phyloP scores from a whole-genome alignment of 495 filamentous ascomycete species.

The Trichocladium antarcticum region DNA sequence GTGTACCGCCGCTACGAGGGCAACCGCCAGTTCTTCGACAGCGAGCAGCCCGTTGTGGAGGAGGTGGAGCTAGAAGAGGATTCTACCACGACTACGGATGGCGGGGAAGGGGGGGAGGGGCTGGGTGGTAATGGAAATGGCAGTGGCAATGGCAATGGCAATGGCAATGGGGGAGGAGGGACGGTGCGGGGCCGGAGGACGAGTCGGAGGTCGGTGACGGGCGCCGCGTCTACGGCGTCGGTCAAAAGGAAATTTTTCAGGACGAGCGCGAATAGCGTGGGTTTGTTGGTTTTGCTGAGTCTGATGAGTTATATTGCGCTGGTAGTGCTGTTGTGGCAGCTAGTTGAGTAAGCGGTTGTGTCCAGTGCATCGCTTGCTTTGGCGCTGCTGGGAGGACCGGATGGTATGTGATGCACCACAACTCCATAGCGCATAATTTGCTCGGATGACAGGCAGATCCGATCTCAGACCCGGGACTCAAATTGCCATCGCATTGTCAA shows the following conservation, averaged over 20 bases:
- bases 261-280: slow-evolving; percentile 73
- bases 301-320: slow-evolving; percentile 71
- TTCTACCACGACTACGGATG: too few species aligned
- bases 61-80: neutral
- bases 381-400: too few species aligned
- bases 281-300: slow-evolving; percentile 73
- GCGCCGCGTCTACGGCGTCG: slow-evolving; percentile 10
- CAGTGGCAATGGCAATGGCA: slow-evolving; percentile 27
- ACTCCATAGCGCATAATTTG: too few species aligned
- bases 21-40: slow-evolving; percentile 85
- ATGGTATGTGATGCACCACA: too few species aligned
- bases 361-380: too few species aligned
- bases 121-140: slow-evolving; percentile 35
- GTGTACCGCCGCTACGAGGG: slow-evolving; percentile 77
- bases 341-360: slow-evolving; percentile 36
- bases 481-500: too few species aligned
- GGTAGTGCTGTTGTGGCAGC: slow-evolving; percentile 58
- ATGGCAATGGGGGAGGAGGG: neutral
- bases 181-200: neutral
- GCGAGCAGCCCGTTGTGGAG: slow-evolving; percentile 24
- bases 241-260: slow-evolving; percentile 61
- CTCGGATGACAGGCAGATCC: too few species aligned
- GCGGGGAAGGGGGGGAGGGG: neutral
- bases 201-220: neutral
- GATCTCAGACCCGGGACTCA: too few species aligned